Conservation (phyloP, 495 filamentous ascomycete species). For the Penicillium cinerascens region DNA sequence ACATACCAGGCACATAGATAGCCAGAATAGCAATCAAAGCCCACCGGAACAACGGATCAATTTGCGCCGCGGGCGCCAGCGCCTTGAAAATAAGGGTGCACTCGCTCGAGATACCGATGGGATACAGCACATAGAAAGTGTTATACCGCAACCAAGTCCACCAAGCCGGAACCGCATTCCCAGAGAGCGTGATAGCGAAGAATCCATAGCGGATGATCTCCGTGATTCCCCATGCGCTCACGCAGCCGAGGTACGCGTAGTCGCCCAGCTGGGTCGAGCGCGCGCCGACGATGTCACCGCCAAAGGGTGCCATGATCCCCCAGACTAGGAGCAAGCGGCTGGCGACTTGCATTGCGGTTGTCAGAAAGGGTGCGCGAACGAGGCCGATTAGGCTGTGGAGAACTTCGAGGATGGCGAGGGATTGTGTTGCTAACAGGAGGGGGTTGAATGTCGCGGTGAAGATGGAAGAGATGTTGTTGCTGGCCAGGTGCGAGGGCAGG, state of each 20-base stretch:
- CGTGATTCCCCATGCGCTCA: slow-evolving; percentile 78
- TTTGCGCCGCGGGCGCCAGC: slow-evolving; percentile 53
- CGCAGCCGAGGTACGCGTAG: slow-evolving; percentile 43
- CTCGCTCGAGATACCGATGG: slow-evolving; percentile 85
- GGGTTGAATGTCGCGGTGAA: slow-evolving; percentile 56
- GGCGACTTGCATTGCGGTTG: slow-evolving; percentile 85
- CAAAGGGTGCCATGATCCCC: slow-evolving; percentile 66
- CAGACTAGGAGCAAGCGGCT: slow-evolving; percentile 81
- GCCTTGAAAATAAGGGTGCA: slow-evolving; percentile 68
- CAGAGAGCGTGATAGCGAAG: slow-evolving; percentile 70
- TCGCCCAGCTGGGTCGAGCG: slow-evolving; percentile 29
- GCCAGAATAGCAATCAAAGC: slow-evolving; percentile 60
- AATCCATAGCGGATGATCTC: slow-evolving; percentile 88
- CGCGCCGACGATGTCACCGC: slow-evolving; percentile 30
- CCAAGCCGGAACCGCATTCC: slow-evolving; percentile 52
- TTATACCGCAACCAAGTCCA: slow-evolving; percentile 90
- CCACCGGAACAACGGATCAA: slow-evolving; percentile 51
- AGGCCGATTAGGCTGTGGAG: slow-evolving; percentile 70
- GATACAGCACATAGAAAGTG: slow-evolving; percentile 88
- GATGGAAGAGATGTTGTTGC: slow-evolving; percentile 46
- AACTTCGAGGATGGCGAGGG: slow-evolving; percentile 76
- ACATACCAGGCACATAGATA: slow-evolving; percentile 78
- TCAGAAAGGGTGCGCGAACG: slow-evolving; percentile 78
- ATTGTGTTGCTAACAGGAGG: slow-evolving; percentile 77
- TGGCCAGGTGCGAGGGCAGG: slow-evolving; percentile 28